Evolutionary conservation across 2,329 filamentous ascomycete genomes (phyloP), one percentile per base, ranked within the genome.

Genomic region (Fusarium sp.): DNA sequence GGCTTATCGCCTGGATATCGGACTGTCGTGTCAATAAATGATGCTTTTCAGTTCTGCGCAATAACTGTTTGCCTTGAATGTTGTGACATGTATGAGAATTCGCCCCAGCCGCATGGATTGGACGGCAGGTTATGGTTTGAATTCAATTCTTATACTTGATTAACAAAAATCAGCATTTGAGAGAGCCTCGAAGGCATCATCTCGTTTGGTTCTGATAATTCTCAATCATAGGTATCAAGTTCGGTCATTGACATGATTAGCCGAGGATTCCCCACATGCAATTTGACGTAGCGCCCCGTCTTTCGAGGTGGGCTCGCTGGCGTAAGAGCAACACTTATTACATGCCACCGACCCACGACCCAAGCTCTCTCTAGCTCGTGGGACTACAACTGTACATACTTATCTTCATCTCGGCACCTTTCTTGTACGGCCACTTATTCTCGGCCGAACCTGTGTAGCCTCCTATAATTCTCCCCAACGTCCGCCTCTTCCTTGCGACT

Each of bases 261-360:
- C 80, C 79, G 80, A 81, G 73, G 78, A 80, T 81, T 76, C 74
- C 58, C 78, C 78, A 73, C 60, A 36, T 35, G 14, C 56, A 45
- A 62, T 50, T 58, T 61, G 64, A 53, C 42, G 64, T 64, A 38
- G 58, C 31, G 41, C 39, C 61, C 53, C 51, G 56, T 75, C 65
- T 54, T 59, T 65, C 20, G 12, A n/a, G 47, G 63, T 54, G 63
- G 66, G 50, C 59, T 58, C 59, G 44, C 51, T 61, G 50, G 54
- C 60, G 65, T 71, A 65, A 69, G 62, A 64, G 54, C 36, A 61
- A 61, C 56, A 54, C 55, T 66, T 58, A 62, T 68, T 65, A 56
- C 61, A 57, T 72, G 57, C 53, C 65, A 68, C 58, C 35, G 61
- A 70, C 74, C 75, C 72, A 74, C 60, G 68, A 69, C 60, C 47